A percentile compares a stretch with the other conserved stretches of the same genome.
phyloP scores from a whole-genome alignment of 257 asterid species.

The Solanum corneliomulleri region DNA sequence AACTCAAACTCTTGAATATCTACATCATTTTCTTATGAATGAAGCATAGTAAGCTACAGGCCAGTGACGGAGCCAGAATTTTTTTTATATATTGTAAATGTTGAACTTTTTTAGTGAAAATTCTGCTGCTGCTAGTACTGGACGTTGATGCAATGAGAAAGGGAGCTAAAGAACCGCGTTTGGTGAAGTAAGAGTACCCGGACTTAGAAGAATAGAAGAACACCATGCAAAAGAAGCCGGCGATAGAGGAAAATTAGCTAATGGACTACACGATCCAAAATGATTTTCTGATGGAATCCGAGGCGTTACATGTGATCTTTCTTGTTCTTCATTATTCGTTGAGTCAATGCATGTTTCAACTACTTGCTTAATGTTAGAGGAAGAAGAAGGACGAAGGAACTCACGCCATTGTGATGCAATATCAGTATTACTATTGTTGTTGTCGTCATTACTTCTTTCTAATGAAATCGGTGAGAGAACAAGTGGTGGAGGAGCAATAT shows the following conservation, averaged over 20 bases:
- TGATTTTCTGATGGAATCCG: not conserved
- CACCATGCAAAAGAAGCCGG: constrained; percentile 62
- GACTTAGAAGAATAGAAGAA: constrained; percentile 52
- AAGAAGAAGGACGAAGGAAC: not conserved
- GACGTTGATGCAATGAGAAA: not conserved
- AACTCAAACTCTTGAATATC: not conserved
- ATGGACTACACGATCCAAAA: constrained; percentile 16
- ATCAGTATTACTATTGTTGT: not conserved
- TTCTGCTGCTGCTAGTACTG: too few relatives aligned
- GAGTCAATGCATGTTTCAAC: not conserved
- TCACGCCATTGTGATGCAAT: not conserved
- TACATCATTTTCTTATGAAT: not conserved
- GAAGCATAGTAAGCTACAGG: not conserved
- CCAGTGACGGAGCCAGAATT: not conserved
- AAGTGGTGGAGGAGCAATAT: constrained; percentile 64
- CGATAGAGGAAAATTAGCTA: constrained; percentile 33
- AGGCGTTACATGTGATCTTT: not conserved
- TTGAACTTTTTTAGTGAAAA: not conserved
- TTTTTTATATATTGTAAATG: not conserved
- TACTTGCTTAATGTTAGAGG: not conserved
- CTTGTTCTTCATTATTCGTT: not conserved
- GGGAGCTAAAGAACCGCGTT: not conserved
- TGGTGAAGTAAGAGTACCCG: constrained; percentile 23
- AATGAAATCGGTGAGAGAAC: constrained; percentile 16
- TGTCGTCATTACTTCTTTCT: not conserved